Percentiles rank a stretch among this genome's conserved stretches.
Evolutionary conservation across 805 yeast genomes (phyloP).

Genomic region (Nakazawaea peltata): DNA sequence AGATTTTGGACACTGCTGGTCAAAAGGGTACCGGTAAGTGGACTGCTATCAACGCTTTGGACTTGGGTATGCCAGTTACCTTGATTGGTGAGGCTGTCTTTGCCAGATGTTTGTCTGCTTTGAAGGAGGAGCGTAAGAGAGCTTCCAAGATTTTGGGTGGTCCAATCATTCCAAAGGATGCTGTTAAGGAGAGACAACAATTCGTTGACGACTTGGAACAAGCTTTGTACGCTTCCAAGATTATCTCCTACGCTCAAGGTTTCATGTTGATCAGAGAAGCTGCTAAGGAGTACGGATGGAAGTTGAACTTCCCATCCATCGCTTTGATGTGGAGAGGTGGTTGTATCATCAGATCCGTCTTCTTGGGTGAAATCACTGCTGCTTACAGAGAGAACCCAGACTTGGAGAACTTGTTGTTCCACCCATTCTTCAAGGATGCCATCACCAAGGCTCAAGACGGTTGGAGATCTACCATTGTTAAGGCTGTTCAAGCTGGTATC

Average conservation of each 20-base stretch:
- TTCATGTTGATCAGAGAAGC: slow-evolving; percentile 99
- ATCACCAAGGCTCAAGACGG: slow-evolving; percentile 89
- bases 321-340: slow-evolving; percentile 99
- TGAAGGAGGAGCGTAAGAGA: slow-evolving; percentile 82
- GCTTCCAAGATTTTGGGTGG: slow-evolving; percentile 79
- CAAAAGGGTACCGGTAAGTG: slow-evolving; percentile 99
- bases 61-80: slow-evolving; percentile 97
- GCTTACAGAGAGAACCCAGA: slow-evolving; percentile 94
- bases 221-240: slow-evolving; percentile 97
- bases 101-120: slow-evolving; percentile 89
- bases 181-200: slow-evolving; percentile 66
- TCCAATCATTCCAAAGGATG: slow-evolving; percentile 59
- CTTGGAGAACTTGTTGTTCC: slow-evolving; percentile 90
- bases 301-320: slow-evolving; percentile 94
- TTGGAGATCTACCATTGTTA: slow-evolving; percentile 85
- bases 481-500: slow-evolving; percentile 78
- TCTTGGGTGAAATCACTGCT: slow-evolving; percentile 92
- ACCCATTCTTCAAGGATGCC: slow-evolving; percentile 90
- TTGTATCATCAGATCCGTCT: slow-evolving; percentile 97
- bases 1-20: slow-evolving; percentile 94
- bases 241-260: slow-evolving; percentile 98
- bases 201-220: slow-evolving; percentile 93
- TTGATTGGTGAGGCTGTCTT: slow-evolving; percentile 98
- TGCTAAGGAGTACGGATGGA: slow-evolving; percentile 94
- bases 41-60: slow-evolving; percentile 98